A percentile compares a stretch with the other conserved stretches of the same genome.
phyloP scores from a whole-genome alignment of 345 rosid species.

The Syzygium aqueum region DNA sequence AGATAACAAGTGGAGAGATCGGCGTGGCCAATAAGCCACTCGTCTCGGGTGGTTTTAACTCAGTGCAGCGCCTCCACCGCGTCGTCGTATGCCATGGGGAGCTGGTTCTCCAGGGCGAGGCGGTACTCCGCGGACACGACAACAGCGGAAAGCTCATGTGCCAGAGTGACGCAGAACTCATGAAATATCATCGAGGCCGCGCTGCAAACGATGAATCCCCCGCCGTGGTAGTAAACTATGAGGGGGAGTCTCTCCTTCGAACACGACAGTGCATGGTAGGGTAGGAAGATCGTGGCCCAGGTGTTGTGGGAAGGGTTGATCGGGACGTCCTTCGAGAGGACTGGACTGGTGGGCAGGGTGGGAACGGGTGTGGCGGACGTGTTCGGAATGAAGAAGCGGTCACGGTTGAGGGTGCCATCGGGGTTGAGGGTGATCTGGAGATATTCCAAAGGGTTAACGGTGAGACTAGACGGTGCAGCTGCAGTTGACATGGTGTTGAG shows the following conservation, averaged over 20 bases:
- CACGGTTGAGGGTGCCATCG: constrained; percentile 14
- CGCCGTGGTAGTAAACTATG: constrained; percentile 50
- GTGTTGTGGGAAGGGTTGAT: constrained; percentile 17
- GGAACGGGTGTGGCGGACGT: constrained; percentile 14
- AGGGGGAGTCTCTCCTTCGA: constrained; percentile 34
- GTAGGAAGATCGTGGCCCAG: constrained; percentile 23
- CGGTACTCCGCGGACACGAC: constrained; percentile 19
- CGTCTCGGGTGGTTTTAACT: constrained; percentile 19
- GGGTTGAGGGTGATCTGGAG: constrained; percentile 19
- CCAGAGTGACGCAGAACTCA: constrained; percentile 26
- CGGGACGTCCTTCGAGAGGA: constrained; percentile 25
- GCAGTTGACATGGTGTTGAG: neutral
- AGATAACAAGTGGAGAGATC: constrained; percentile 28
- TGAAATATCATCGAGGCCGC: constrained; percentile 6
- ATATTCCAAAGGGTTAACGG: constrained; percentile 11
- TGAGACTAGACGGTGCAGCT: neutral
- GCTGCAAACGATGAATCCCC: constrained; percentile 44
- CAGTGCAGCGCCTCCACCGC: constrained; percentile 13
- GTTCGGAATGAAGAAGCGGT: neutral
- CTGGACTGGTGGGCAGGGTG: neutral
- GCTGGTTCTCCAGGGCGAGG: constrained; percentile 4
- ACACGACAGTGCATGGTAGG: neutral
- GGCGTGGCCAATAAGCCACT: constrained; percentile 28
- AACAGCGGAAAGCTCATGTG: constrained; percentile 15
- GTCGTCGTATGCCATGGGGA: constrained; percentile 6